Conservation (phyloP, 73 alveolate genomes). For the Paraurostyla sp. region DNA sequence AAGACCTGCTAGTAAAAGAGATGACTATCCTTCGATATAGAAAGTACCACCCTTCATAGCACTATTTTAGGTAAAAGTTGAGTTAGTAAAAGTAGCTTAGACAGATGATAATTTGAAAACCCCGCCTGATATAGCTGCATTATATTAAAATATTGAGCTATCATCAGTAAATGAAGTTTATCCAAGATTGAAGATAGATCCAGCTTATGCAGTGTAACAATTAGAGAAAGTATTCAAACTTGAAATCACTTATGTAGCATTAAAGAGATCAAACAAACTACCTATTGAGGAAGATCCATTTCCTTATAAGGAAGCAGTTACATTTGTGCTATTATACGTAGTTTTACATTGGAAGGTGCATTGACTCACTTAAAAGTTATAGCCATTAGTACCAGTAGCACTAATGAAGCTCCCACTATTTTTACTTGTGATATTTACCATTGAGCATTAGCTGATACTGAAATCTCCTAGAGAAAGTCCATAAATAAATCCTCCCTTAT, state of each 20-base stretch:
- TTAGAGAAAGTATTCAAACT: background rate
- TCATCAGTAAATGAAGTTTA: background rate
- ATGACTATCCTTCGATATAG: background rate
- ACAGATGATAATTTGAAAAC: background rate
- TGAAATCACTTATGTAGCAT: background rate
- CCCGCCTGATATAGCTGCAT: background rate
- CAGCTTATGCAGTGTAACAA: background rate
- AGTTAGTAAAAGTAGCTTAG: background rate
- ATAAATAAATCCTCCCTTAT: background rate
- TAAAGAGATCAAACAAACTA: background rate
- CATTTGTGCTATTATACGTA: background rate
- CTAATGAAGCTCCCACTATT: background rate
- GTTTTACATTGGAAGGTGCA: background rate
- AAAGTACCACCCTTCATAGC: background rate
- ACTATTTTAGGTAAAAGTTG: background rate
- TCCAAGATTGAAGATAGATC: background rate
- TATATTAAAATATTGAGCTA: background rate
- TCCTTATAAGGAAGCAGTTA: background rate
- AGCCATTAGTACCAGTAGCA: background rate
- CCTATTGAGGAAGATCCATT: background rate
- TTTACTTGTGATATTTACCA: background rate
- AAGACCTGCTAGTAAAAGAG: too few relatives aligned
- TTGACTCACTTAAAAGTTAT: background rate
- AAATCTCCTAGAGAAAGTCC: background rate
- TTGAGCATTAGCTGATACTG: background rate